These are phyloP conservation scores for Apiospora phragmitis DNA, from an alignment of 2,329 filamentous ascomycete genomes.

Conservation along the genomic window DNA sequence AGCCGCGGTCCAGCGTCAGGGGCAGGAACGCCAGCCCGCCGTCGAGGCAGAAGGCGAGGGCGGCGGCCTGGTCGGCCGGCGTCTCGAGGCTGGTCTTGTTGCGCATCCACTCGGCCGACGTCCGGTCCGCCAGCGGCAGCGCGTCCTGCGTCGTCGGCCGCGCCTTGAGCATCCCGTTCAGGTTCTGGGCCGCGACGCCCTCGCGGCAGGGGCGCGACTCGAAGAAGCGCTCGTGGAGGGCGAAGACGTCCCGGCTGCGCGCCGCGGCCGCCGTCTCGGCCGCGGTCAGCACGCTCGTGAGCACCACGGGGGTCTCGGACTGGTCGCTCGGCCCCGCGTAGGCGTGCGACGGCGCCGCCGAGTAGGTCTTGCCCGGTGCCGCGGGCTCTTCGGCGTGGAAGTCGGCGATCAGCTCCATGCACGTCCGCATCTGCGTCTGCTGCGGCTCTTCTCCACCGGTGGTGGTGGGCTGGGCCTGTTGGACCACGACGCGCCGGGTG, in stretches of 20 bases:
- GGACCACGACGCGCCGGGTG: slow-evolving; percentile 46
- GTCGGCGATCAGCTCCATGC: slow-evolving; percentile 45
- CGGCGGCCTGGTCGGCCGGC: slow-evolving; percentile 31
- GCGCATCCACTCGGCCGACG: slow-evolving; percentile 44
- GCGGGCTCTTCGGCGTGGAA: slow-evolving; percentile 43
- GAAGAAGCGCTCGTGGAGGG: slow-evolving; percentile 29
- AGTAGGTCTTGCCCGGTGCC: slow-evolving; percentile 37
- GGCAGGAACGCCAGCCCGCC: slow-evolving; percentile 44
- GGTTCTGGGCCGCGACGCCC: slow-evolving; percentile 44
- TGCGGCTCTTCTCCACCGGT: slow-evolving; percentile 4
- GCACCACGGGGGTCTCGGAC: slow-evolving; percentile 26
- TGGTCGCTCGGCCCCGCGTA: slow-evolving; percentile 27
- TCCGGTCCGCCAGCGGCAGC: slow-evolving; percentile 37
- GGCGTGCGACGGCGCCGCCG: slow-evolving; percentile 30
- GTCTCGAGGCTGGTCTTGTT: slow-evolving; percentile 20
- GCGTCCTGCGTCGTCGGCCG: slow-evolving; percentile 35
- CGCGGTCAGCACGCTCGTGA: slow-evolving; percentile 4
- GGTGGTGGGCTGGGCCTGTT: slow-evolving; percentile 35
- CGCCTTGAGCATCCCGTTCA: slow-evolving; percentile 39
- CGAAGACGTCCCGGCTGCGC: slow-evolving; percentile 30
- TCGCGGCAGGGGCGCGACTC: slow-evolving; percentile 38
- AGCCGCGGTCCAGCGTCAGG: slow-evolving; percentile 41
- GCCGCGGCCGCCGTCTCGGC: slow-evolving; percentile 25
- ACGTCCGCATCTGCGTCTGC: slow-evolving; percentile 29
- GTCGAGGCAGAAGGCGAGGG: slow-evolving; percentile 46